Evolutionary conservation across 1,284 basidiomycete genomes (phyloP), one percentile per base, ranked within the genome.

Genomic region (Sanghuangporus baumii): DNA sequence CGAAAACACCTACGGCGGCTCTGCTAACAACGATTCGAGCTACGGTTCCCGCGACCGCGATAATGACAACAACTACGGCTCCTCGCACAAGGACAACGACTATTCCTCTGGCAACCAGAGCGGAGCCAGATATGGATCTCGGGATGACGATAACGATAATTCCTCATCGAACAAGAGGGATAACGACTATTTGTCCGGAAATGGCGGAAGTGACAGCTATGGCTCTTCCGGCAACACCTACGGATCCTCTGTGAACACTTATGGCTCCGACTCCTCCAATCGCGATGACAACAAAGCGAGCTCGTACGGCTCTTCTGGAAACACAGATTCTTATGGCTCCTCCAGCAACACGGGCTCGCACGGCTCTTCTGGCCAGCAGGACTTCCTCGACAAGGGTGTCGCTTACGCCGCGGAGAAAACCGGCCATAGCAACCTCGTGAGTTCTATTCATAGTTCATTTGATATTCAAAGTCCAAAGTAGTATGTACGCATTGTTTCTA

Each of bases 351-450:
- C 43, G 16, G 36, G 18, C n/a, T 40, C 14, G 6, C 37, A 36
- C 14, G 34, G 16, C 2, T 31, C 26, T 31, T 31, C 26, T 31
- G 31, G 60, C 18, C 40, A 56, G 20, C 31, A 36, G 7, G 57
- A 55, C 31, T 63, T 31, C n/a, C 34, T 63, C 57, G 57, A 59
- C 37, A 63, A 59, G 16, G 57, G 61, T 2, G 40, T 63, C 16
- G 26, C 23, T 8, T 59, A 16, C 41, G 61, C 48, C 20, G 61
- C 61, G 50, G 16, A 43, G 18, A 63, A 63, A 38, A 57, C 61
- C 8, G 61, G 61, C 16, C 47, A 40, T 51, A 50, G 52, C 8
- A 51, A 7, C 52, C 3, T 63, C 11, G 61, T 63, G 36, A 11
- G 8, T 47, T 63, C 47, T 14, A 0, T 16, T 59, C 47, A 6